Percentiles rank a stretch among this genome's conserved stretches.
These are phyloP conservation scores for Cryptosporidium felis DNA, from an alignment of 169 alveolate genomes.

Conservation along the genomic window DNA sequence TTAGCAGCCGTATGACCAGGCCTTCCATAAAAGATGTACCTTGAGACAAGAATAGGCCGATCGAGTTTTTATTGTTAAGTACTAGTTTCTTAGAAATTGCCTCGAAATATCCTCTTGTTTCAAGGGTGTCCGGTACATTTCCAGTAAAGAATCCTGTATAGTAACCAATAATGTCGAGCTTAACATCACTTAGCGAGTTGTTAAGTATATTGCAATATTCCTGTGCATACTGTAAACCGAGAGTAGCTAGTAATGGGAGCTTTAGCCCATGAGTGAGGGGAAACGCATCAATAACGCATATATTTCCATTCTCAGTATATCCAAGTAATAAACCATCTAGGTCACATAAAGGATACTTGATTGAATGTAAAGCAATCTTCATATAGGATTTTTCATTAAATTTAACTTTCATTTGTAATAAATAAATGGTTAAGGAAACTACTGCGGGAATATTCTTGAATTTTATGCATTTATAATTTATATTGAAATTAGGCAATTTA, in stretches of 20 bases:
- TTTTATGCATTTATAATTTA: no score
- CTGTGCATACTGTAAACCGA: slow-evolving; percentile 20
- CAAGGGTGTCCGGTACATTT: neutral
- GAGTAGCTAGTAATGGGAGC: neutral
- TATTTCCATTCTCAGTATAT: neutral
- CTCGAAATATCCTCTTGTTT: neutral
- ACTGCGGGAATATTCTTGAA: no score
- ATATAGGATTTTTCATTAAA: neutral
- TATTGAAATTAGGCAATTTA: no score
- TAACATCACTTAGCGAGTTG: neutral
- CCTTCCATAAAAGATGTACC: neutral
- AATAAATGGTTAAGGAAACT: no score
- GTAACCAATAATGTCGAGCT: slow-evolving; percentile 19
- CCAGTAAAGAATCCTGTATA: neutral
- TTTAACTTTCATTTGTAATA: slow-evolving; percentile 12
- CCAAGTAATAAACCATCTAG: slow-evolving; percentile 56
- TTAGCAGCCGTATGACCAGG: neutral
- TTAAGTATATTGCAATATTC: slow-evolving; percentile 3
- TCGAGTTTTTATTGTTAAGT: neutral
- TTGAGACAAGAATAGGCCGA: neutral
- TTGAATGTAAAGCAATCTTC: slow-evolving; percentile 16
- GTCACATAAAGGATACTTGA: slow-evolving; percentile 4
- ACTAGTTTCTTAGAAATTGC: slow-evolving; percentile 13
- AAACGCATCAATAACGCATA: slow-evolving; percentile 1
- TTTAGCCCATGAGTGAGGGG: slow-evolving; percentile 56